A percentile compares a stretch with the other conserved stretches of the same genome.
phyloP scores from a whole-genome alignment of 371 early-diverging fungal species.

The Mucor saturninus region DNA sequence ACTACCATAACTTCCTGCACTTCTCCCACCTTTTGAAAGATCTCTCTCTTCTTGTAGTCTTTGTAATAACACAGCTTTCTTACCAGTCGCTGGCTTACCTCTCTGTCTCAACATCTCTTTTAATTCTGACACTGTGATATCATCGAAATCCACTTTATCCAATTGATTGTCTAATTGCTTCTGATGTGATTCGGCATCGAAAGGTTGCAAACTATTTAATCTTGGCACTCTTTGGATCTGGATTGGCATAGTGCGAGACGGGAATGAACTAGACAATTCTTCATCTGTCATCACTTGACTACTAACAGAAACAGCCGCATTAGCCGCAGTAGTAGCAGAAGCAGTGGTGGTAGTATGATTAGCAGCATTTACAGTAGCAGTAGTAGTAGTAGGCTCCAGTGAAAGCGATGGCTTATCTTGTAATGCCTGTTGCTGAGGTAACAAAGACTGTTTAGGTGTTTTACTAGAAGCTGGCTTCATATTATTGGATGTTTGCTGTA shows the following conservation, averaged over 20 bases:
- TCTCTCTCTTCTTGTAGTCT: constrained; percentile 61
- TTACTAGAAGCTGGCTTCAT: constrained; percentile 59
- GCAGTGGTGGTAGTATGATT: not conserved
- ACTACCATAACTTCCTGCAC: constrained; percentile 5
- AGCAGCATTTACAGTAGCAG: constrained; percentile 10
- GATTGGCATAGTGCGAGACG: constrained; percentile 41
- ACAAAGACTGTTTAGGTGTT: constrained; percentile 68
- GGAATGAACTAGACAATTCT: constrained; percentile 28
- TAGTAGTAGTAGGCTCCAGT: constrained; percentile 42
- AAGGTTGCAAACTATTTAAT: constrained; percentile 29
- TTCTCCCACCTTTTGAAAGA: constrained; percentile 20
- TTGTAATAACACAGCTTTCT: constrained; percentile 69
- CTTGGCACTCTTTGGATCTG: constrained; percentile 44
- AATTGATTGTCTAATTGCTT: constrained; percentile 66
- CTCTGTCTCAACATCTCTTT: constrained; percentile 77
- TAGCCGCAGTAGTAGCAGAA: constrained; percentile 47
- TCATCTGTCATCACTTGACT: constrained; percentile 26
- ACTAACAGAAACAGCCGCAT: not conserved
- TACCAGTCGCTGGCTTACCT: constrained; percentile 73
- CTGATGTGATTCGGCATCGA: constrained; percentile 52
- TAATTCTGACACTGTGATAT: constrained; percentile 77
- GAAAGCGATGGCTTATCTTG: too few relatives aligned
- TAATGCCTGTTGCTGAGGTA: constrained; percentile 23
- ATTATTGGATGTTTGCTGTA: constrained; percentile 40
- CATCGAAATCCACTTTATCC: constrained; percentile 71